Base-by-base conservation (phyloP, 176 grass and related monocot species). In the Urochloa ruziziensis region DNA sequence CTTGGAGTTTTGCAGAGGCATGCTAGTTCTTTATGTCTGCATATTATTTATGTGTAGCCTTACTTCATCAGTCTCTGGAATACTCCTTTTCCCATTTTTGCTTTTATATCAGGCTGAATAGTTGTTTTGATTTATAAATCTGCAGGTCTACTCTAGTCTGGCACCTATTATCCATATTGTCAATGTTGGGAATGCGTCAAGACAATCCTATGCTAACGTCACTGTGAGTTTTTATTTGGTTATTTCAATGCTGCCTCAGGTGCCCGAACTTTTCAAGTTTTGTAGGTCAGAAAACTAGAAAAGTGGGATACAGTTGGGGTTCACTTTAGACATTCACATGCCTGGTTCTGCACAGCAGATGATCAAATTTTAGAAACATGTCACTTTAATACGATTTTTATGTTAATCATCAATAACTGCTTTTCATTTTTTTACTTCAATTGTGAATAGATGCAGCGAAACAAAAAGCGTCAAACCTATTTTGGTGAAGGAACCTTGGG, bases 101-200 rank as follows among this genome's bases (percentile, higher is more conserved):
- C 13, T 18, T 64, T 57, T 33, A 32, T 79, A 54, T 24, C 60
- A 56, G 15, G 52, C 37, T 53, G 54, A 71, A 14, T 64, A 43
- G 72, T 64, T 48, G 18, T 77, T 76, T 62, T 64, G 47, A 82
- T 51, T 12, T 72, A 58, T 63, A 42, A 75, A 70, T 69, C 56
- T 92, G 70, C 86, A 97, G 94, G 94, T 88, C 63, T 94, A 94
- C 87, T 84, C 91, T 32, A 97, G 92, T 79, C 71, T 97, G 77
- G 87, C 85, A 74, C 90, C 94, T 28, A 77, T 94, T 73, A 80
- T 97, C 76, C 87, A 97, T 82, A 86, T 97, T 82, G 94, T 92
- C 18, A 92, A 94, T 63, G 72, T 94, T 18, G 75, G 85, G n/a
- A 88, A 78, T 29, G 68, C 87, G 60, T 47, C 87, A 80, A 87